Percentiles rank a stretch among this genome's conserved stretches.
Conservation (phyloP, 1,139 yeast genomes). For the Eremothecium sinecaudum region DNA sequence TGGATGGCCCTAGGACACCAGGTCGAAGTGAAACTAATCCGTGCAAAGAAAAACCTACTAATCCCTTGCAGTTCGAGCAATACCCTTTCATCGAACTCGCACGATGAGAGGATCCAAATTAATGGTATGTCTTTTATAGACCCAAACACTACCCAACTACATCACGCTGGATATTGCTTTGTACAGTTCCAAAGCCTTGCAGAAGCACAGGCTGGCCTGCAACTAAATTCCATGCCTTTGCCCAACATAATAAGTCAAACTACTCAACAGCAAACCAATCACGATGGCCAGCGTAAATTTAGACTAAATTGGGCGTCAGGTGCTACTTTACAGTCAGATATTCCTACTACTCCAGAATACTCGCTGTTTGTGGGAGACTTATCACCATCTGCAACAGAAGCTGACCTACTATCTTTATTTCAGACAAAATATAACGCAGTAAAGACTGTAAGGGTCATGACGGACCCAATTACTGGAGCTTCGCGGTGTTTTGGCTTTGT, state of each 20-base stretch:
- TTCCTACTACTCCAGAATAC: slow-evolving; percentile 39
- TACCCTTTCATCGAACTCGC: slow-evolving; percentile 8
- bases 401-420: slow-evolving; percentile 56
- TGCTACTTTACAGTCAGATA: slow-evolving; percentile 36
- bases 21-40: slow-evolving; percentile 53
- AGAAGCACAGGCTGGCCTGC: slow-evolving; percentile 61
- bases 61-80: slow-evolving; percentile 27
- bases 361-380: slow-evolving; percentile 85
- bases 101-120: slow-evolving; percentile 20
- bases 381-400: slow-evolving; percentile 67
- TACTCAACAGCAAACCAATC: slow-evolving; percentile 21
- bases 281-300: slow-evolving; percentile 37
- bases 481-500: slow-evolving; percentile 91
- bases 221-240: slow-evolving; percentile 58
- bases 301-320: slow-evolving; percentile 87
- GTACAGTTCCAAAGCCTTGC: slow-evolving; percentile 64
- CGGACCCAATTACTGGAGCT: slow-evolving; percentile 62
- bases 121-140: slow-evolving; percentile 30
- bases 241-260: slow-evolving; percentile 44
- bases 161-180: slow-evolving; percentile 75
- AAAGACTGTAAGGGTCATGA: slow-evolving; percentile 79
- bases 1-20: slow-evolving; percentile 50
- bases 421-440: slow-evolving; percentile 65
- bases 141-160: slow-evolving; percentile 30
- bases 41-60: slow-evolving; percentile 37